Base-by-base conservation (phyloP, 106 monocot genomes). In the Apostasia ramifera region DNA sequence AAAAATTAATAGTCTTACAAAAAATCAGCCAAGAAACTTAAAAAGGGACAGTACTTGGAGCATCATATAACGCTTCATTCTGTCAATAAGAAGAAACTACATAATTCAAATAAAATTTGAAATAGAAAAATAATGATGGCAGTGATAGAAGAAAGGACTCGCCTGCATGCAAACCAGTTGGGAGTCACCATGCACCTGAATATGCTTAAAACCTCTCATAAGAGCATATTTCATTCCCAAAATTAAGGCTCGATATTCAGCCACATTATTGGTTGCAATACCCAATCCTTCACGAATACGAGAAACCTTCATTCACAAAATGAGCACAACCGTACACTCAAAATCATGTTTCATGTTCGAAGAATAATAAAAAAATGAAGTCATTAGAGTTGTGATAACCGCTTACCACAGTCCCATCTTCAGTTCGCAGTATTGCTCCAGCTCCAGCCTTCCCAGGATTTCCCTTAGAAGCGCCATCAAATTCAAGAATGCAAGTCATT, bases 181-280 rank as follows among this genome's bases (percentile, higher is more conserved):
- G 14, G 90, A 90, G 64, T 90, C 90, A 55, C 90, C 90, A 68
- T 78, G 83, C 48, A 81, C 86, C 60, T 53, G 51, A 49, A 90
- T 84, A 47, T 90, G 51, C 70, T 76, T 79, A 71, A 76, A 84
- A 50, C 90, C 90, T 76, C 79, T 90, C 63, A 72, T 81, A 52
- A 78, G 67, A 40, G 86, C 86, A 84, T 53, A 70, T 61, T 76
- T 81, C 69, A 90, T 43, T 74, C 90, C 90, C 71, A 90, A 81
- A 71, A 90, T 72, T 72, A 90, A 79, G 57, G 76, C 83, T 12
- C 73, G 83, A 62, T 90, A 90, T 81, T 90, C 90, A 74, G 90
- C 90, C 73, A 86, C 90, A 74, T 90, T 90, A 66, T 76, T 81
- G 55, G 90, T 90, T 9, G 40, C 81, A 53, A 73, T 42, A 49